Percentiles rank a stretch among this genome's conserved stretches.
Evolutionary conservation across 2,329 filamentous ascomycete species (phyloP).

Genomic region (Neurospora crassa): DNA sequence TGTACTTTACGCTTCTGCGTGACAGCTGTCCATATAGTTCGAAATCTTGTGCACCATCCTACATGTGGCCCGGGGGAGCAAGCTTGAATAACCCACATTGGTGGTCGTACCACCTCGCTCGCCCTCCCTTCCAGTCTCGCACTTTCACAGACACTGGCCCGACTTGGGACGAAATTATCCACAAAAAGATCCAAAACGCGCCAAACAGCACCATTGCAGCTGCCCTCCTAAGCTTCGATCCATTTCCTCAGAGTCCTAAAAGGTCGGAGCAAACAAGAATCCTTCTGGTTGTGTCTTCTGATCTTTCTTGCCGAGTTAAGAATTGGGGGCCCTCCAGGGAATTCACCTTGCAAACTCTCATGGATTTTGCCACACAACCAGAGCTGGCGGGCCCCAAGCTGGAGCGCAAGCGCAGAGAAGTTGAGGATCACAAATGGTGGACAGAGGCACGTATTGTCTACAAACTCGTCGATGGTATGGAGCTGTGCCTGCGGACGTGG

Average conservation of each 20-base stretch:
- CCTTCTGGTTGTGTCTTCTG: neutral
- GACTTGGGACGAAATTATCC: neutral
- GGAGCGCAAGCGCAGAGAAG: fast-evolving
- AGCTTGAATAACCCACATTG: neutral
- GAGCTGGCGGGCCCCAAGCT: neutral
- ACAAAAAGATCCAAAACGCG: neutral
- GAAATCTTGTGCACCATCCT: neutral
- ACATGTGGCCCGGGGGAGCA: too few relatives aligned
- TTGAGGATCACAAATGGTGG: neutral
- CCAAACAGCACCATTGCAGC: neutral
- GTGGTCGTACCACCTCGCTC: fast-evolving
- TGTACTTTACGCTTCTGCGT: neutral
- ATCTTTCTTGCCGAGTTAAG: neutral
- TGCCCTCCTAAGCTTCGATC: neutral
- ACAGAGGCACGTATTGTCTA: neutral
- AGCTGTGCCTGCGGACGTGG: neutral
- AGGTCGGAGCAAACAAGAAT: neutral
- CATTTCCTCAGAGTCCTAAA: neutral
- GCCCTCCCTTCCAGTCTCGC: neutral
- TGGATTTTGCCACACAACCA: neutral
- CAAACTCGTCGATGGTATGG: neutral
- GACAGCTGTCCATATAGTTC: fast-evolving
- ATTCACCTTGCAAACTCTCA: neutral
- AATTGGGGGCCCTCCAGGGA: neutral
- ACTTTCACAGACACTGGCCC: too few relatives aligned